These are phyloP conservation scores for Acacia confusa DNA, from an alignment of 306 rosid species.

Conservation along the genomic window DNA sequence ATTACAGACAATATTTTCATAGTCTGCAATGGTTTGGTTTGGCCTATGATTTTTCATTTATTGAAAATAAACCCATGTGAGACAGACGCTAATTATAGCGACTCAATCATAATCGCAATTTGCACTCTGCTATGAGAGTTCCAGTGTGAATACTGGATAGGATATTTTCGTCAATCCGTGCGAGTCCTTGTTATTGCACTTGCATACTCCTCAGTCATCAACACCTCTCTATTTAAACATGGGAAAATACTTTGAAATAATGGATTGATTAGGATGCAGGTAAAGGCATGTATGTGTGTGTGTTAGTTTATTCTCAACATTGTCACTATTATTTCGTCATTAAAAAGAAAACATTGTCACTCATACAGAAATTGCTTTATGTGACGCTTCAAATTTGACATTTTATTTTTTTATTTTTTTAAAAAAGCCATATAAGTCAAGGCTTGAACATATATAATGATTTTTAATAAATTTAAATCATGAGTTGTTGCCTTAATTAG, in stretches of 20 bases:
- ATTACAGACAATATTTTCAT: background rate
- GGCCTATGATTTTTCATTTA: background rate
- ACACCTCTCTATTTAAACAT: slow-evolving; percentile 9
- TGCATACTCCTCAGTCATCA: background rate
- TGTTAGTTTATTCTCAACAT: no score
- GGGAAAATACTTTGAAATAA: background rate
- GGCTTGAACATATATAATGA: no score
- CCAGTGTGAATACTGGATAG: slow-evolving; percentile 35
- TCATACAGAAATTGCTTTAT: no score
- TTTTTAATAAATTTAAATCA: no score
- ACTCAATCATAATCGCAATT: slow-evolving; percentile 20
- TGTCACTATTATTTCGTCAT: no score
- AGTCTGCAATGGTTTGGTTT: background rate
- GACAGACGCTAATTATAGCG: background rate
- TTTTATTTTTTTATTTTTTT: no score
- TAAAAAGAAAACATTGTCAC: no score
- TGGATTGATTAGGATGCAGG: slow-evolving; percentile 16
- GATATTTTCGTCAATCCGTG: slow-evolving; percentile 66
- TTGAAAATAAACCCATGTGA: slow-evolving; percentile 1
- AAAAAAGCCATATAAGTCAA: no score
- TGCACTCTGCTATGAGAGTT: slow-evolving; percentile 37
- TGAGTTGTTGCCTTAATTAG: no score
- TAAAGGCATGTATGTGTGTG: no score
- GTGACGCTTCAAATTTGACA: no score
- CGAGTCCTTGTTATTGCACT: slow-evolving; percentile 33